Base-by-base conservation (phyloP, 2,329 filamentous ascomycete species). In the Lachnellula cervina region DNA sequence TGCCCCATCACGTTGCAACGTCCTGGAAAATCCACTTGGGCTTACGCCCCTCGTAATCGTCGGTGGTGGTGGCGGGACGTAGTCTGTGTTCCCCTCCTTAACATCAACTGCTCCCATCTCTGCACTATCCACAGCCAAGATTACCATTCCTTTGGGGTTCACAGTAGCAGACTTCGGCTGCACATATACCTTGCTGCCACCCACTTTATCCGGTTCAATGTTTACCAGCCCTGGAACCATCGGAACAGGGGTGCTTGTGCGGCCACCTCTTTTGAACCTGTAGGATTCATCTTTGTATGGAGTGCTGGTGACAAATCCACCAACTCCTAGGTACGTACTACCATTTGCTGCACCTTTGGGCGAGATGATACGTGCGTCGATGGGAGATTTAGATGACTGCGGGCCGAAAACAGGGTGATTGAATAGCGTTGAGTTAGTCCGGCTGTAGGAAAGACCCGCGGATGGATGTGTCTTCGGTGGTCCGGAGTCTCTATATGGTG, bases 401-500 rank as follows among this genome's bases (percentile, higher is more conserved):
- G 84, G 84, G 4, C 84, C 84, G 62, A 80, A 79, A 32, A 78
- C 67, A 2, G 83, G 80, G 65, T 86, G 82, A 64, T 86, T 87
- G 62, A 77, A 72, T 45, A 82, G 70, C 64, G 79, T 73, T 21
- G 79, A 73, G 53, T 76, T 74, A 13, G 79, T 80, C 49, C 81
- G 77, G 3, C 80, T 71, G 66, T 88, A 87, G 14, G 80, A 79
- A 5, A 88, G 73, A 59, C 84, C 84, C 4, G 81, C 84, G 4
- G 81, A 84, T 2, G 84, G 84, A 69, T 88, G 84, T 7, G 84
- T 87, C 56, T 77, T 78, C 1, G 82, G 80, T 19, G 80, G 80
- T 2, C 78, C 79, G 28, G 68, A 68, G 34, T 69, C 64, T 35
- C 71, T 72, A 62, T 79, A 80, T 55, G 74, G 72, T 9, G 71